Evolutionary conservation across 1,139 yeast species (phyloP), one percentile per base, ranked within the genome.

Genomic region (Protomyces inouyei): DNA sequence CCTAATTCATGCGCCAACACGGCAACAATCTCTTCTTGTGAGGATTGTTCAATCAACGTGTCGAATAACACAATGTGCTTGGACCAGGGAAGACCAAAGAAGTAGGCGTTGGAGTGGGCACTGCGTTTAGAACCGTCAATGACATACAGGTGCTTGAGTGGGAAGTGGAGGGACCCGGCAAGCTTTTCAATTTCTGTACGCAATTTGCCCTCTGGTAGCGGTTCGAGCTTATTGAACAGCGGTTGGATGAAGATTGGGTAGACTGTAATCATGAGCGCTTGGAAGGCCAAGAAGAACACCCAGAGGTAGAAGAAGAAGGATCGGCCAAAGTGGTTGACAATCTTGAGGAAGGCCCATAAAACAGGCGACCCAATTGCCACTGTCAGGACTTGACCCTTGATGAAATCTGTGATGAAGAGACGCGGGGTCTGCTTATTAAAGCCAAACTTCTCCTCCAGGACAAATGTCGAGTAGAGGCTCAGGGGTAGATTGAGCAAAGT

Each of bases 1-100:
- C 98, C 98, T 70, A 93, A 87, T 78, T 93, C 98, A 74, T 93
- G 98, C 25, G 96, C 98, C 71, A 93, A 80, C 0, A 93, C 96
- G 53, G 98, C 97, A 64, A 92, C 90, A 38, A 92, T 88, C 76
- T 93, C 96, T 57, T 82, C 83, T 40, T 84, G 82, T 40, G 91
- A 78, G 38, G 92, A 85, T 66, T 88, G 87, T 67, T 88, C 85
- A 69, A 93, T 86, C 76, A 93, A 82, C 8, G 98, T 93, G 72
- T 93, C 98, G 74, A 81, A 93, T 64, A 93, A 82, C 59, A 93
- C 98, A 76, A 93, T 93, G 75, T 92, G 93, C 77, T 93, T 93
- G 66, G 91, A 86, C 95, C 97, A 92, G 55, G 98, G 98, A 71
- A 93, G 81, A 4, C 98, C 98, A 70, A 88, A 85, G 74, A 93